These are phyloP conservation scores for Wickerhamiella kurtzmanii DNA, from an alignment of 805 yeast species.

Conservation along the genomic window DNA sequence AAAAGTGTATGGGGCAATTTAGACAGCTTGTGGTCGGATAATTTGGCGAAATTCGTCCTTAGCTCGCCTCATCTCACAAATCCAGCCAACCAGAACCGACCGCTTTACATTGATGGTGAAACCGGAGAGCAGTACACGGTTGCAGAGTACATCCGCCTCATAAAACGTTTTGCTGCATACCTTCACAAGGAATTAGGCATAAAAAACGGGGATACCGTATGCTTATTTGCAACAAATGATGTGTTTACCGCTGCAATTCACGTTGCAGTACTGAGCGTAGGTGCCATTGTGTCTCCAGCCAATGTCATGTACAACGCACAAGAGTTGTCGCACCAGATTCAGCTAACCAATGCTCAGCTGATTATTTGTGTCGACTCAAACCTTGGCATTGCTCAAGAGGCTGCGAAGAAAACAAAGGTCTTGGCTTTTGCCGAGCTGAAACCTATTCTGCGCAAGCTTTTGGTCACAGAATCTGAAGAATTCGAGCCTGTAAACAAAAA, in stretches of 20 bases:
- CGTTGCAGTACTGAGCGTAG: conserved; percentile 18
- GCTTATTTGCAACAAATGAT: conserved; percentile 19
- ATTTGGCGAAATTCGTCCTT: neutral
- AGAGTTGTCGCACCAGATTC: conserved; percentile 21
- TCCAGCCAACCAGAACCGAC: neutral
- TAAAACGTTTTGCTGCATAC: conserved; percentile 11
- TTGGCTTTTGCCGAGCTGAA: neutral
- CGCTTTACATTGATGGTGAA: conserved; percentile 11
- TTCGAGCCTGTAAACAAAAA: neutral
- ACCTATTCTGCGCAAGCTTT: neutral
- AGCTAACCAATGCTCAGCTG: neutral
- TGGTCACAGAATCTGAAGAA: neutral
- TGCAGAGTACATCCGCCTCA: conserved; percentile 4
- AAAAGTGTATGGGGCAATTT: neutral
- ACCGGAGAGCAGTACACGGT: conserved; percentile 14
- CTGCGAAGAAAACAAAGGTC: neutral
- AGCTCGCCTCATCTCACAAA: neutral
- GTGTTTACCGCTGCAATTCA: conserved; percentile 20
- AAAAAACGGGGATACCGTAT: conserved; percentile 19
- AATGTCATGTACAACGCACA: conserved; percentile 20
- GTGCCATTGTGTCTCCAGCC: conserved; percentile 23
- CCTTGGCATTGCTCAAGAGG: neutral
- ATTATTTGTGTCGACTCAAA: neutral
- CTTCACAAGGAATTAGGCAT: conserved; percentile 13
- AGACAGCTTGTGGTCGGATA: neutral